Evolutionary conservation across 192 early-diverging fungal genomes (phyloP).

Genomic region (Backusella westeae): DNA sequence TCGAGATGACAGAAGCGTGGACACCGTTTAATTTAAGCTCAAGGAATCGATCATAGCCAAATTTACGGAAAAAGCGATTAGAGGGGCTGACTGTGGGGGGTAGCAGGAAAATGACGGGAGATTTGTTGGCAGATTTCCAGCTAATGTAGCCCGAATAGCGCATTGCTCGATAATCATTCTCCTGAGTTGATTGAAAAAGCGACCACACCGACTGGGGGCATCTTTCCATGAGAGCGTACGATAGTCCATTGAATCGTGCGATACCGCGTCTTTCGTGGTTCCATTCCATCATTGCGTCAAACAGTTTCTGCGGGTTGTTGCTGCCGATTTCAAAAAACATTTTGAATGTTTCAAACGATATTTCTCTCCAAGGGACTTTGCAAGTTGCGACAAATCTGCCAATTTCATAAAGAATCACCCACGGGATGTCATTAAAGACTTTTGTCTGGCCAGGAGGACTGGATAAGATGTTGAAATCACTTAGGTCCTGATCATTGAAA

Average conservation of each 20-base stretch:
- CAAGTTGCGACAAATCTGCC: neutral
- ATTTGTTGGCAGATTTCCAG: neutral
- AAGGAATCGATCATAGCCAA: conserved; percentile 30
- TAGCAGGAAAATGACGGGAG: conserved; percentile 4
- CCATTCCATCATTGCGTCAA: conserved; percentile 16
- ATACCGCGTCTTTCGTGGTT: neutral
- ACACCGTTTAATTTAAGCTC: conserved; percentile 15
- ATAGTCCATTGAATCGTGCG: neutral
- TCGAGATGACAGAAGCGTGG: neutral
- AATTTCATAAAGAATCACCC: conserved; percentile 16
- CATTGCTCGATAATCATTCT: neutral
- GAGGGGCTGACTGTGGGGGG: conserved; percentile 18
- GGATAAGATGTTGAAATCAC: neutral
- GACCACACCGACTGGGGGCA: conserved; percentile 7
- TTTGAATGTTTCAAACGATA: conserved; percentile 5
- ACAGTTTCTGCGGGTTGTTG: neutral
- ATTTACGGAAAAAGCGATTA: conserved; percentile 36
- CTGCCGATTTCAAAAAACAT: neutral
- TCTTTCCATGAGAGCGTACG: conserved; percentile 9
- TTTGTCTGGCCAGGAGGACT: neutral
- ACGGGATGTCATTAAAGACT: neutral
- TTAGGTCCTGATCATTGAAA: neutral
- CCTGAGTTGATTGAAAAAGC: neutral
- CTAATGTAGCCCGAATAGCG: neutral
- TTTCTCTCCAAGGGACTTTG: neutral